Conservation (phyloP, 257 asterid species). For the Penstemon davidsonii region DNA sequence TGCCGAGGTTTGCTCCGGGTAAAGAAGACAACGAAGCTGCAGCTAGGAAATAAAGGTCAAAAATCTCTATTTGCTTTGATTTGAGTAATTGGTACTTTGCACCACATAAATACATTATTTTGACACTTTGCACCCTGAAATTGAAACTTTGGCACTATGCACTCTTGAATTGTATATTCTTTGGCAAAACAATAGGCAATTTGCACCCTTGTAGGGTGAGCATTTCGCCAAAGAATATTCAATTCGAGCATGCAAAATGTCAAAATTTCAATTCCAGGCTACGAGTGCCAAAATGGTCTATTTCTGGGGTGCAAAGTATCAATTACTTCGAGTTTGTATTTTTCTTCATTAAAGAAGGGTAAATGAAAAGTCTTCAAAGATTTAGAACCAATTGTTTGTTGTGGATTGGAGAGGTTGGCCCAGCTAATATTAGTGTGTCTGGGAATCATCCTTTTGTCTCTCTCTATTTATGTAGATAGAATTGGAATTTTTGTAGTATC, state of each 20-base stretch:
- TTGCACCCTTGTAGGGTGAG: too few species aligned
- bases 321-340: background rate
- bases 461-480: constrained; percentile 39
- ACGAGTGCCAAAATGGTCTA: too few species aligned
- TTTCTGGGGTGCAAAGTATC: background rate
- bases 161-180: too few species aligned
- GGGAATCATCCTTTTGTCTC: constrained; percentile 46
- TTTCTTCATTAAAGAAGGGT: constrained; percentile 32
- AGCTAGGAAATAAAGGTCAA: constrained; percentile 41
- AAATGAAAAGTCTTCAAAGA: background rate
- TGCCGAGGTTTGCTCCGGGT: constrained; percentile 71
- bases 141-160: too few species aligned
- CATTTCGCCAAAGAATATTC: too few species aligned
- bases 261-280: too few species aligned
- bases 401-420: constrained; percentile 48
- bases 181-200: too few species aligned
- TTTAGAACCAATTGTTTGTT: constrained; percentile 31
- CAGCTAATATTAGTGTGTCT: constrained; percentile 58
- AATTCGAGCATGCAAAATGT: too few species aligned
- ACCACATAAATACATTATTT: too few species aligned
- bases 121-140: too few species aligned
- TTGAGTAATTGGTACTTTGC: background rate
- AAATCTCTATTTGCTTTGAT: constrained; percentile 20
- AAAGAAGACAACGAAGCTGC: constrained; percentile 49
- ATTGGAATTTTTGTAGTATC: constrained; percentile 50